Evolutionary conservation across 2,329 filamentous ascomycete genomes (phyloP).

Genomic region (Claviceps digitariae): DNA sequence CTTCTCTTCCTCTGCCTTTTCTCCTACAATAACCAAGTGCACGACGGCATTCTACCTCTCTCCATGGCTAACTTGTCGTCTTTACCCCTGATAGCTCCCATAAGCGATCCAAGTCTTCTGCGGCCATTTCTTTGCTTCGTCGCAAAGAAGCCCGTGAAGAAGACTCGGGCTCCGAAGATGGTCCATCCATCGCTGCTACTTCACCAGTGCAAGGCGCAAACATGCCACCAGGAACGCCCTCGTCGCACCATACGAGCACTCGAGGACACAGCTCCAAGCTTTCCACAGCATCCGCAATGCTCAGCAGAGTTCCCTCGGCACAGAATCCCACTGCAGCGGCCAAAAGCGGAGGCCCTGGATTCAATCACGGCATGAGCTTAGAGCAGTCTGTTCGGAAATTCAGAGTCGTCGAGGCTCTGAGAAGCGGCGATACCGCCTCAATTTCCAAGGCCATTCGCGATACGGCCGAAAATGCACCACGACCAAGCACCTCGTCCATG

Average conservation of each 20-base stretch:
- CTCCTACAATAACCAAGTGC: background rate
- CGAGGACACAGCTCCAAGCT: conserved; percentile 34
- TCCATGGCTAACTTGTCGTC: conserved; percentile 1
- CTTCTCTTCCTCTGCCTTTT: background rate
- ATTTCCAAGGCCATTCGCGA: conserved; percentile 79
- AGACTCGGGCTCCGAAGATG: conserved; percentile 40
- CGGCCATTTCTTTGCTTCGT: conserved; percentile 39
- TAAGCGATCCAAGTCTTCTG: conserved; percentile 40
- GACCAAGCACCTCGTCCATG: conserved; percentile 44
- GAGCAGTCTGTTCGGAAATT: conserved; percentile 94
- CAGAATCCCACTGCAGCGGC: conserved; percentile 11
- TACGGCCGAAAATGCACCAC: conserved; percentile 35
- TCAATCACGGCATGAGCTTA: conserved; percentile 44
- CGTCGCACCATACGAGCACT: conserved; percentile 21
- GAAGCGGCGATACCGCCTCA: conserved; percentile 78
- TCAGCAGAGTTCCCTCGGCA: conserved; percentile 28
- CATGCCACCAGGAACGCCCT: conserved; percentile 20
- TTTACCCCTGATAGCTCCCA: conserved; percentile 18
- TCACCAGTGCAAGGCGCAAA: conserved; percentile 18
- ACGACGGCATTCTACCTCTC: background rate
- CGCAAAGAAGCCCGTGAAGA: conserved; percentile 36
- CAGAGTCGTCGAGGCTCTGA: conserved; percentile 80
- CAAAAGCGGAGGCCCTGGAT: conserved; percentile 18
- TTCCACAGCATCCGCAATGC: conserved; percentile 27
- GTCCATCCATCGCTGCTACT: conserved; percentile 24